A percentile compares a stretch with the other conserved stretches of the same genome.
phyloP scores from a whole-genome alignment of 345 rosid genomes.

The Odontarrhena argentea region DNA sequence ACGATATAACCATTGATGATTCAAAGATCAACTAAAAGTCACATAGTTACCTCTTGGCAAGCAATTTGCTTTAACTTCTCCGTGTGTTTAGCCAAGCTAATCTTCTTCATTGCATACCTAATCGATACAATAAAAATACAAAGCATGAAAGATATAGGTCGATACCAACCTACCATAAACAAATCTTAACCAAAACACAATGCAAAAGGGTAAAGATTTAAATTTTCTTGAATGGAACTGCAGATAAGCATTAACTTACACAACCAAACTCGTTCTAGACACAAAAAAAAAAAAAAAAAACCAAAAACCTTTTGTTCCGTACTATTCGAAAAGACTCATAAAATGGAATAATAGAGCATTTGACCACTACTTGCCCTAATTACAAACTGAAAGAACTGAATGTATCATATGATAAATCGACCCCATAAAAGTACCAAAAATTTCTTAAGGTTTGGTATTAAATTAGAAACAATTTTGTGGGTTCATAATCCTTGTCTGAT shows the following conservation, averaged over 20 bases:
- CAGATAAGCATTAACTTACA: slow-evolving; percentile 23
- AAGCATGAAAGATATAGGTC: slow-evolving; percentile 24
- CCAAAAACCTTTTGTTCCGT: slow-evolving; percentile 7
- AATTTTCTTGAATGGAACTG: not conserved
- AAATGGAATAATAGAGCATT: not conserved
- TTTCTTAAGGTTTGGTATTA: not conserved
- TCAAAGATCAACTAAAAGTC: slow-evolving; percentile 5
- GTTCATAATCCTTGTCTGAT: not conserved
- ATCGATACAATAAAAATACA: slow-evolving; percentile 26
- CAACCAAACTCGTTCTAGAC: slow-evolving; percentile 23
- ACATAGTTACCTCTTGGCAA: slow-evolving; percentile 74
- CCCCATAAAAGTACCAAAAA: not conserved
- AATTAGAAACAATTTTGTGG: not conserved
- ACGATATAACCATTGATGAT: slow-evolving; percentile 11
- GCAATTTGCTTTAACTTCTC: slow-evolving; percentile 88
- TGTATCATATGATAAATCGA: not conserved
- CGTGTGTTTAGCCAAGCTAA: slow-evolving; percentile 84
- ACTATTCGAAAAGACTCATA: slow-evolving; percentile 1
- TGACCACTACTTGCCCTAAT: slow-evolving; percentile 11
- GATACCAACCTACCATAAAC: slow-evolving; percentile 18
- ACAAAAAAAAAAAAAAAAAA: not conserved
- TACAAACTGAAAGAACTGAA: not conserved
- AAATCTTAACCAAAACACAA: slow-evolving; percentile 14
- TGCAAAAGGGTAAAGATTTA: not conserved
- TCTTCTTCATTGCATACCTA: slow-evolving; percentile 95